phyloP scores from a whole-genome alignment of 2,329 filamentous ascomycete species.

The Phaeophleospora eucalypticola region DNA sequence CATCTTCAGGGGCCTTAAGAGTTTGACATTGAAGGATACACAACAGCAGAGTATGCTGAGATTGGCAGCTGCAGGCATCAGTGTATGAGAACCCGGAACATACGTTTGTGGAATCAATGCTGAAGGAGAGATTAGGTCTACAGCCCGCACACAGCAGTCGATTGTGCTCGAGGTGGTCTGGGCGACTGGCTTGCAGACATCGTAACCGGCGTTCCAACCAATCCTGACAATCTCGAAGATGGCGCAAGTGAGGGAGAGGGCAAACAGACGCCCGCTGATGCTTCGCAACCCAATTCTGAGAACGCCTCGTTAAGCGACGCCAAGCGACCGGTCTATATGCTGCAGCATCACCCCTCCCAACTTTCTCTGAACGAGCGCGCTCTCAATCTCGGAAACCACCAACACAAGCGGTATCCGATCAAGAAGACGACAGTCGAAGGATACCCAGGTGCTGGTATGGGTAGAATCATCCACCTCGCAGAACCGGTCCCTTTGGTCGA shows the following conservation, averaged over 20 bases:
- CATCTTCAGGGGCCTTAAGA: conserved; percentile 90
- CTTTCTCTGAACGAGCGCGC: conserved; percentile 33
- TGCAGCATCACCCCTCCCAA: conserved; percentile 49
- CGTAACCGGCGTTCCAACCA: conserved; percentile 56
- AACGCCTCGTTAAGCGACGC: conserved; percentile 34
- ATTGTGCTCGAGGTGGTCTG: conserved; percentile 77
- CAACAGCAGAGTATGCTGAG: conserved; percentile 83
- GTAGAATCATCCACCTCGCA: conserved; percentile 55
- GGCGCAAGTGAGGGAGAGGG: conserved; percentile 9
- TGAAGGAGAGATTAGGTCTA: conserved; percentile 55
- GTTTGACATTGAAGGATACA: conserved; percentile 74
- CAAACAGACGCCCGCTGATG: conserved; percentile 9
- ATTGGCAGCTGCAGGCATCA: conserved; percentile 80
- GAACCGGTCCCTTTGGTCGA: conserved; percentile 49
- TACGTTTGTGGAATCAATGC: neutral
- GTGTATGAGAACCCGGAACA: conserved; percentile 47
- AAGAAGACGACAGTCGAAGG: conserved; percentile 43
- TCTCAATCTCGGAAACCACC: conserved; percentile 38
- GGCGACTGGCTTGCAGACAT: conserved; percentile 94
- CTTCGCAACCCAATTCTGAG: conserved; percentile 19
- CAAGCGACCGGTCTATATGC: conserved; percentile 40
- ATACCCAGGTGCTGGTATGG: conserved; percentile 54
- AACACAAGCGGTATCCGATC: conserved; percentile 53
- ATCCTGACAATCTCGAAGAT: conserved; percentile 18
- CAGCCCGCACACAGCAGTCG: conserved; percentile 90